Evolutionary conservation across 2,329 filamentous ascomycete species (phyloP).

Genomic region (Penicillium sp.): DNA sequence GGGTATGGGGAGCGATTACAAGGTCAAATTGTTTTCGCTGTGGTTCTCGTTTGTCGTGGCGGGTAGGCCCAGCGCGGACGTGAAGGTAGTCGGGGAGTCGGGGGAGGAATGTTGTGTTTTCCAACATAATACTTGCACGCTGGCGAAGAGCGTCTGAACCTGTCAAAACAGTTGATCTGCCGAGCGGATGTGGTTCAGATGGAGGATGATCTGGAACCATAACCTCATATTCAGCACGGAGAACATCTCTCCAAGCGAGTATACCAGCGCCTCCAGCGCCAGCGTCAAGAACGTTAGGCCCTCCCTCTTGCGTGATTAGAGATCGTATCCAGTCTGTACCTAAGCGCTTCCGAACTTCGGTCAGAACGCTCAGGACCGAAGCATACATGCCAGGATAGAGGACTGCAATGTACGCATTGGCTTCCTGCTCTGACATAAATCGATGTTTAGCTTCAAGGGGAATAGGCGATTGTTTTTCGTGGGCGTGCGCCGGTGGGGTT

Average conservation of each 20-base stretch:
- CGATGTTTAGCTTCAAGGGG: constrained; percentile 60
- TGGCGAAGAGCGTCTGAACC: constrained; percentile 76
- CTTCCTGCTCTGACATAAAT: constrained; percentile 65
- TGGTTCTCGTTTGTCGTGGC: constrained; percentile 61
- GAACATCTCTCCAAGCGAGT: constrained; percentile 69
- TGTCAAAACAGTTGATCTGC: constrained; percentile 80
- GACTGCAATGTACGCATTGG: constrained; percentile 62
- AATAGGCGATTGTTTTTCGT: constrained; percentile 61
- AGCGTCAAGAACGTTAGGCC: constrained; percentile 64
- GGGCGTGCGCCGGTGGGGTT: constrained; percentile 62
- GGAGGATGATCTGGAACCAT: constrained; percentile 56
- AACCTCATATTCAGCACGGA: constrained; percentile 80
- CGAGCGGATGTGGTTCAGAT: constrained; percentile 52
- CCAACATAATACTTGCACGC: constrained; percentile 75
- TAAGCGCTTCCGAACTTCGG: constrained; percentile 65
- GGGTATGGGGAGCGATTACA: constrained; percentile 83
- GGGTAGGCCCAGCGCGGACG: constrained; percentile 59
- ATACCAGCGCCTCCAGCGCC: constrained; percentile 66
- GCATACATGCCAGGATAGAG: constrained; percentile 68
- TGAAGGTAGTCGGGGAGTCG: constrained; percentile 86
- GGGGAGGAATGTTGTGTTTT: constrained; percentile 91
- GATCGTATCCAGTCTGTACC: constrained; percentile 63
- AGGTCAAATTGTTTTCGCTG: constrained; percentile 83
- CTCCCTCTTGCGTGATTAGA: constrained; percentile 60
- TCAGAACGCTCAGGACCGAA: constrained; percentile 59